Conservation (phyloP, 2,329 filamentous ascomycete genomes). For the Fusarium sterilihyphosum region DNA sequence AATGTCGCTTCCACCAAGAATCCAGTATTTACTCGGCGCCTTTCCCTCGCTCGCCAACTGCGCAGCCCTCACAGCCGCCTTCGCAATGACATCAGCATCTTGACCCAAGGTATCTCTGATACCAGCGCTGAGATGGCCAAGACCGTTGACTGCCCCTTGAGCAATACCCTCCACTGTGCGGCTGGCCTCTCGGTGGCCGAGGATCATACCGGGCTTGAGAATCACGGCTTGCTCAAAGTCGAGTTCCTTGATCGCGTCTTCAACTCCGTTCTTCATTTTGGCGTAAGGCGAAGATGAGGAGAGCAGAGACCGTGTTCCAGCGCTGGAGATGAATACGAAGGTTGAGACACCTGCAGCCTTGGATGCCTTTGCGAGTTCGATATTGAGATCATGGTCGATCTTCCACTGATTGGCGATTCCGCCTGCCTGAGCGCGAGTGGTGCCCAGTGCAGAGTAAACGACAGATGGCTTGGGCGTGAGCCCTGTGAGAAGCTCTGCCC, state of each 20-base stretch:
- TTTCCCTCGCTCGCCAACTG: conserved; percentile 67
- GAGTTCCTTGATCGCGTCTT: conserved; percentile 77
- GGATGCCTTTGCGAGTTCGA: conserved; percentile 79
- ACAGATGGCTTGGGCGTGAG: conserved; percentile 66
- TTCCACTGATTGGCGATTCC: conserved; percentile 82
- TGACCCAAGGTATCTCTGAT: conserved; percentile 76
- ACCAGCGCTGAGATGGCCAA: conserved; percentile 64
- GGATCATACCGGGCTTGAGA: conserved; percentile 76
- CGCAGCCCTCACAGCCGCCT: conserved; percentile 71
- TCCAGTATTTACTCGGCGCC: conserved; percentile 69
- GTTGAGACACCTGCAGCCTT: conserved; percentile 76
- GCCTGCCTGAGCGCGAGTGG: conserved; percentile 79
- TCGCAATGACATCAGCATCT: conserved; percentile 77
- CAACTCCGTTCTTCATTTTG: conserved; percentile 87
- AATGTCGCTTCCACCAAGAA: conserved; percentile 70
- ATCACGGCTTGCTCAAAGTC: conserved; percentile 84
- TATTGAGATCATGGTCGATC: conserved; percentile 88
- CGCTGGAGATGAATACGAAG: conserved; percentile 79
- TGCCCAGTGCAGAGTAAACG: conserved; percentile 83
- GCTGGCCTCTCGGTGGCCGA: conserved; percentile 73
- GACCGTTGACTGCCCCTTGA: conserved; percentile 62
- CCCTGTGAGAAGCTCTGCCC: conserved; percentile 68
- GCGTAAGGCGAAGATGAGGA: conserved; percentile 59
- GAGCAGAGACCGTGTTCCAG: conserved; percentile 56
- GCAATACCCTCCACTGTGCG: conserved; percentile 68